A percentile compares a stretch with the other conserved stretches of the same genome.
These are phyloP conservation scores for Ophiostoma quercus DNA, from an alignment of 2,329 filamentous ascomycete species.

Conservation along the genomic window DNA sequence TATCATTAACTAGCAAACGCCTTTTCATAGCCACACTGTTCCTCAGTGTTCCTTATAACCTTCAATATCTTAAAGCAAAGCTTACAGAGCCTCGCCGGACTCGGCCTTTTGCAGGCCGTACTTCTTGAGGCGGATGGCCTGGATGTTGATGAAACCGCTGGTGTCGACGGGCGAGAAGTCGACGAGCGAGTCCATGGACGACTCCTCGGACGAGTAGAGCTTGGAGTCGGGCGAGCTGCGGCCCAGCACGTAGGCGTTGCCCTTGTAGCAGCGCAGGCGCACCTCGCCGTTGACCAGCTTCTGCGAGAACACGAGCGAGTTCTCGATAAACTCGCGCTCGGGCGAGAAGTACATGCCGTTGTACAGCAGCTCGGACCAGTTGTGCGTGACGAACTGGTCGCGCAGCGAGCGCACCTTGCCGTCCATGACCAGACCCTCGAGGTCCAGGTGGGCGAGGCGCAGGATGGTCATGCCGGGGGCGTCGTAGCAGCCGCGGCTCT, in stretches of 20 bases:
- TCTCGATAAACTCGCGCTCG: conserved; percentile 54
- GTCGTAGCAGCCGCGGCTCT: conserved; percentile 78
- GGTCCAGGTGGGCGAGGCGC: conserved; percentile 43
- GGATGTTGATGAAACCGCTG: conserved; percentile 58
- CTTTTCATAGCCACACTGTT: neutral
- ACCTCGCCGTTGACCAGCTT: conserved; percentile 44
- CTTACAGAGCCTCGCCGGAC: conserved; percentile 34
- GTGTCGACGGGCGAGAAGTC: conserved; percentile 41
- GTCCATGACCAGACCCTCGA: conserved; percentile 49
- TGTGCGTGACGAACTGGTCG: conserved; percentile 52
- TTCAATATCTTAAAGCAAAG: too few relatives aligned
- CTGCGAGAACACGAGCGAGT: conserved; percentile 57
- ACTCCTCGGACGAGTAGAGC: conserved; percentile 47
- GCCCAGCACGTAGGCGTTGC: conserved; percentile 43
- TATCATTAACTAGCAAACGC: conserved; percentile 15
- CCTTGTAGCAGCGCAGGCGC: conserved; percentile 38
- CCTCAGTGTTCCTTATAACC: neutral
- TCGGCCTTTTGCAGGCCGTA: conserved; percentile 41
- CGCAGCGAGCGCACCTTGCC: conserved; percentile 53
- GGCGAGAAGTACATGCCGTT: conserved; percentile 50
- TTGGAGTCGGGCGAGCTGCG: conserved; percentile 45
- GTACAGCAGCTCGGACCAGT: conserved; percentile 45
- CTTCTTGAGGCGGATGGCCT: conserved; percentile 62
- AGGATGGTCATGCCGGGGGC: conserved; percentile 48
- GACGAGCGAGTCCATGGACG: conserved; percentile 47